Base-by-base conservation (phyloP, 495 filamentous ascomycete genomes). In the Penicillium turbatum region DNA sequence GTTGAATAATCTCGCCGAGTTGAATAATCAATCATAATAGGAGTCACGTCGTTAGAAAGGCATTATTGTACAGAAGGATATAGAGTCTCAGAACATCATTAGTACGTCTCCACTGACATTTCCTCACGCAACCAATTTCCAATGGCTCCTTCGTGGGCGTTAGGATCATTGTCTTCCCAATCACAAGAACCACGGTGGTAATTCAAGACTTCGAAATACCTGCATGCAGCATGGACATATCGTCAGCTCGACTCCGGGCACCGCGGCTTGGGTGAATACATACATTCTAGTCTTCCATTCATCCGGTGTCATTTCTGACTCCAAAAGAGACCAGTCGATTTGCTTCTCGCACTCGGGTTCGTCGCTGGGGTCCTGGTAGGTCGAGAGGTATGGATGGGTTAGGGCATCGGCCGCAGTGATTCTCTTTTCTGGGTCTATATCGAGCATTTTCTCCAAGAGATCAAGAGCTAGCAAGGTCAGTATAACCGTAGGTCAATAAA, bases 351-450 rank as follows among this genome's bases (percentile, higher is more conserved):
- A 87, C 1, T 88, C 85, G 4, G 90, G 90, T 70, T 96, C 90
- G 63, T 96, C 90, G 6, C 84, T 88, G 13, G 90, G 87, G 61
- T 96, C 90, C 61, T 93, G 89, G 70, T 96, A 96, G 12, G 88
- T 89, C 19, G 87, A 78, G 31, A 96, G 82, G 65, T 96, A 96
- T 50, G 87, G 85, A 66, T 96, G 88, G 27, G 82, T 82, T 11
- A 96, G 79, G 19, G 84, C 90, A 43, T 88, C 81, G 52, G 80
- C 78, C 3, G 91, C 89, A 37, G 82, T 85, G 63, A 95, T 81
- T 64, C 90, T 81, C 73, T 89, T 88, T 74, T 83, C 83, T 3
- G 90, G 91, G 64, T 95, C 90, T 62, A 95, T 93, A 19, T 93
- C 87, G 10, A 96, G 85, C 90, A 96, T 96, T 42, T 83, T 82